These are phyloP conservation scores for Eremochloa ophiuroides DNA, from an alignment of 176 grass and related monocot species.

Conservation along the genomic window DNA sequence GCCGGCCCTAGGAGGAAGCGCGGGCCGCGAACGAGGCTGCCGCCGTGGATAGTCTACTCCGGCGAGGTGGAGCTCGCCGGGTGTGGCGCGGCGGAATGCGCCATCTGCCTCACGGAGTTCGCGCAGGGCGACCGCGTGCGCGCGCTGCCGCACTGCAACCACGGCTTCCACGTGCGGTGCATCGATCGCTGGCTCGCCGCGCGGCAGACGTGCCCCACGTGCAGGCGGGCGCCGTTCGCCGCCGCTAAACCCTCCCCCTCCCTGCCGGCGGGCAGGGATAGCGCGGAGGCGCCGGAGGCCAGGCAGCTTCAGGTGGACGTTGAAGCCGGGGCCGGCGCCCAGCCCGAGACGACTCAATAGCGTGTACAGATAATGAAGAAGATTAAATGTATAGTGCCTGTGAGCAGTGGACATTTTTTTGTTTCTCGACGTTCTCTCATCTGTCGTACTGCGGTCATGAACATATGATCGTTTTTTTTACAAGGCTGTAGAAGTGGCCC, in stretches of 20 bases:
- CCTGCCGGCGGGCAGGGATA: neutral
- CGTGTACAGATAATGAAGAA: neutral
- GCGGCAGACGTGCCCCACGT: constrained; percentile 78
- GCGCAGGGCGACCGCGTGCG: constrained; percentile 63
- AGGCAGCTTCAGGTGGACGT: neutral
- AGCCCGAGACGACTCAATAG: neutral
- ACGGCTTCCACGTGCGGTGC: constrained; percentile 84
- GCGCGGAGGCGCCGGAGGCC: neutral
- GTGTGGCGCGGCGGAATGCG: constrained; percentile 66
- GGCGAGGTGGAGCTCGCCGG: constrained; percentile 34
- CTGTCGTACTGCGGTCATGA: neutral
- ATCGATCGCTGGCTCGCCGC: constrained; percentile 83
- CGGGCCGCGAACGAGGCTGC: constrained; percentile 14
- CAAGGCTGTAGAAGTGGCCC: neutral
- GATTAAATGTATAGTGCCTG: neutral
- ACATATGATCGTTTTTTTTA: neutral
- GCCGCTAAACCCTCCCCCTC: neutral
- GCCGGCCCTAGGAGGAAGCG: constrained; percentile 6
- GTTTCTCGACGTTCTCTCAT: neutral
- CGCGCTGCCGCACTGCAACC: constrained; percentile 67
- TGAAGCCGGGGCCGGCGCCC: neutral
- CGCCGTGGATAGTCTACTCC: constrained; percentile 37
- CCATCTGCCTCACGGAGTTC: constrained; percentile 93
- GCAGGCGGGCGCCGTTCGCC: constrained; percentile 62
- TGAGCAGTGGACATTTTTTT: constrained; percentile 6